Evolutionary conservation across 345 rosid species (phyloP).

Genomic region (Gynandropsis gynandra): DNA sequence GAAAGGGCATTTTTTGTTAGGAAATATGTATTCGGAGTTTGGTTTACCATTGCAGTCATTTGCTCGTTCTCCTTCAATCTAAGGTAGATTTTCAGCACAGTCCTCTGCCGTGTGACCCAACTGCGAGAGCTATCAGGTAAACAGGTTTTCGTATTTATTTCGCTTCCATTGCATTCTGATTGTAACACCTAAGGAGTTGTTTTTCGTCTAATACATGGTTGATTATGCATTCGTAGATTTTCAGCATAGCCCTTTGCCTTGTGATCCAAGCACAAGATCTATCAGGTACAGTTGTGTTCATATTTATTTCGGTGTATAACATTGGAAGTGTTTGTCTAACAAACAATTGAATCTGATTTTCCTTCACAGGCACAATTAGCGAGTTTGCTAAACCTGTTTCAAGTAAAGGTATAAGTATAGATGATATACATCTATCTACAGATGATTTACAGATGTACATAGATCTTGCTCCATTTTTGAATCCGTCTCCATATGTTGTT

Average conservation of each 20-base stretch:
- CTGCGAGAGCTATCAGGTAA: constrained; percentile 52
- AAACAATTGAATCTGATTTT: constrained; percentile 3
- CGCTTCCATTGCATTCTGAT: not conserved
- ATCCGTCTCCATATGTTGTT: constrained; percentile 89
- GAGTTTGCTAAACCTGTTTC: constrained; percentile 95
- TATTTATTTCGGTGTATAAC: not conserved
- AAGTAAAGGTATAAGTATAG: constrained; percentile 78
- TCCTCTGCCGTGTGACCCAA: constrained; percentile 69
- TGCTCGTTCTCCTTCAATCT: constrained; percentile 93
- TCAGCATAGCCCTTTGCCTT: constrained; percentile 89
- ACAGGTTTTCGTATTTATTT: constrained; percentile 2
- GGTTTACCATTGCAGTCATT: constrained; percentile 53
- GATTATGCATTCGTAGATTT: constrained; percentile 46
- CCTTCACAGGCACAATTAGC: constrained; percentile 67
- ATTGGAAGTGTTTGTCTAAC: constrained; percentile 13
- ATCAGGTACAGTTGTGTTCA: constrained; percentile 37
- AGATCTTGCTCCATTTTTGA: constrained; percentile 89
- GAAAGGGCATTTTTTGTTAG: not conserved
- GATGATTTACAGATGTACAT: constrained; percentile 97
- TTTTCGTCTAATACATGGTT: constrained; percentile 9
- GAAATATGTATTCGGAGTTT: constrained; percentile 17
- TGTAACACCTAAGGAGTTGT: not conserved
- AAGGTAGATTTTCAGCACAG: constrained; percentile 95
- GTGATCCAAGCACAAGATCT: constrained; percentile 47
- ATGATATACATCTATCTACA: constrained; percentile 65